Base-by-base conservation (phyloP, 2,329 filamentous ascomycete genomes). In the Fusarium foetens region DNA sequence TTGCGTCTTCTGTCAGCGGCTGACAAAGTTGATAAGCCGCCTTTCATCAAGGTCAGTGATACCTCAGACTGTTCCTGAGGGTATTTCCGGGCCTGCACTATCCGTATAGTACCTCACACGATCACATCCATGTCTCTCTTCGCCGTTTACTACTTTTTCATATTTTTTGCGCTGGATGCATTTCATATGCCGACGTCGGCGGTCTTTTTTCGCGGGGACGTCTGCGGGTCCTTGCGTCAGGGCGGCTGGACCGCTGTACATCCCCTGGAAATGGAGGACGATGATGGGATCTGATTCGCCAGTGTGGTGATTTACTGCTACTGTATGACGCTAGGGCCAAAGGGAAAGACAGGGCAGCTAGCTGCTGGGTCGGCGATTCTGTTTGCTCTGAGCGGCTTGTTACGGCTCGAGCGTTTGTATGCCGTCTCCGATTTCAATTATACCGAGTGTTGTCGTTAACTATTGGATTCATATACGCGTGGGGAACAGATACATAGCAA, bases 171-270 rank as follows among this genome's bases (percentile, higher is more conserved):
- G 36, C 46, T 54, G 57, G 53, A 57, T 73, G 66, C 54, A 66
- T 58, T 53, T 42, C 23, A 61, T 48, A 53, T 73, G 75, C 75
- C 75, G 75, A 77, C 65, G 60, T 77, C 75, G 75, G 75, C 75
- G 72, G 59, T 31, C 58, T 41, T 71, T 71, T 67, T 65, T 73
- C 60, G 62, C 68, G 68, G 68, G 73, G 68, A 65, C 51, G 46
- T 43, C 52, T 63, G 54, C 53, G 57, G 53, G 53, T 58, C 70
- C 38, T 72, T 67, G 60, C 73, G 51, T 72, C 61, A 72, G 67
- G 59, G 46, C 61, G 59, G 58, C 68, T 68, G 31, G 63, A 17
- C 63, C 63, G 63, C 54, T 67, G 49, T 58, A 6, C 19, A 38
- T 41, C 59, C 58, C 58, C 60, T 58, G 53, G 27, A 33, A 31